Conservation (phyloP, 176 grass and related monocot genomes). For the Miscanthus lutarioriparius region DNA sequence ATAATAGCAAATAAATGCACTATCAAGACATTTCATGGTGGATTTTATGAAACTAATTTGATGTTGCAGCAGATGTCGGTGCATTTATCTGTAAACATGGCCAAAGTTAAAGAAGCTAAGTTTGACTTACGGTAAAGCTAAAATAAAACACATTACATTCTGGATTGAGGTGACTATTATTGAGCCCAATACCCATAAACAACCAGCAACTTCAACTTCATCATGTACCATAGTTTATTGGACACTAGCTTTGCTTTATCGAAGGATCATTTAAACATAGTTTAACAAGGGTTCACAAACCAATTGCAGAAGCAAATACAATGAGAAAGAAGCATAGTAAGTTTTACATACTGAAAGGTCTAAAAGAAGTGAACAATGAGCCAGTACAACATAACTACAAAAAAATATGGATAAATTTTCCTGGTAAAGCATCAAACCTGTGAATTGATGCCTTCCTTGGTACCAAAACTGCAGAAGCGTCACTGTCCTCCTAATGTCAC, state of each 20-base stretch:
- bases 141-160: neutral
- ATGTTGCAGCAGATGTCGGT: neutral
- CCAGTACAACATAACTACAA: neutral
- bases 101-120: neutral
- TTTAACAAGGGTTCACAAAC: slow-evolving; percentile 15
- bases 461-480: slow-evolving; percentile 96
- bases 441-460: slow-evolving; percentile 56
- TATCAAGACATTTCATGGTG: neutral
- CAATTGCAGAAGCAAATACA: slow-evolving; percentile 11
- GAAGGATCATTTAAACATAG: neutral
- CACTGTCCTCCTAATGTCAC: slow-evolving; percentile 81
- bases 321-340: neutral
- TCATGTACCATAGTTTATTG: slow-evolving; percentile 7
- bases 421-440: slow-evolving; percentile 44
- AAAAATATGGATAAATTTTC: neutral
- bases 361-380: neutral
- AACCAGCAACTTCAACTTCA: neutral
- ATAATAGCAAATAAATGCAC: neutral
- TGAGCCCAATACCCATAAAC: neutral
- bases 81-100: neutral
- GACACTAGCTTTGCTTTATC: neutral
- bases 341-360: slow-evolving; percentile 2
- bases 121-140: neutral
- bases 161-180: neutral
- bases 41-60: neutral